phyloP scores from a whole-genome alignment of 148 eudicot species.

The Dianthus caryophyllus region DNA sequence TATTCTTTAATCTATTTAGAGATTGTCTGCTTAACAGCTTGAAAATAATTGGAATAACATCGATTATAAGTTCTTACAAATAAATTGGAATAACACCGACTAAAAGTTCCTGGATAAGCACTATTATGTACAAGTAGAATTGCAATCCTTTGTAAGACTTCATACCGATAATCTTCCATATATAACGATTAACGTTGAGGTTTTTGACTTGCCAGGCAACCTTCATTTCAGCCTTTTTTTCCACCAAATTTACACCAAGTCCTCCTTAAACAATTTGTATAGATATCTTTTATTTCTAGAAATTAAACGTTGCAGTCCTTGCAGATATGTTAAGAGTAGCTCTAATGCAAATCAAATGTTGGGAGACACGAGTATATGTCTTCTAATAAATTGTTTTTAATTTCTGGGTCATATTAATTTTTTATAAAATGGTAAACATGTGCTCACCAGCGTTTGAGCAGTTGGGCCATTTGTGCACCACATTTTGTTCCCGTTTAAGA shows the following conservation, averaged over 20 bases:
- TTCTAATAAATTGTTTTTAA: neutral
- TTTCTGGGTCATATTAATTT: neutral
- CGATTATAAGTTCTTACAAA: neutral
- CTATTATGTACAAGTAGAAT: no score
- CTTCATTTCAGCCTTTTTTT: neutral
- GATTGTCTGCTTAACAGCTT: neutral
- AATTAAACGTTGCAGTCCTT: no score
- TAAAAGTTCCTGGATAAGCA: neutral
- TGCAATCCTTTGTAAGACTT: no score
- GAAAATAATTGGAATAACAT: neutral
- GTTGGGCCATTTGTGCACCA: constrained; percentile 99
- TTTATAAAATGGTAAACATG: neutral
- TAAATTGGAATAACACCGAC: neutral
- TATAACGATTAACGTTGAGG: no score
- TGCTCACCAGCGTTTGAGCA: constrained; percentile 83
- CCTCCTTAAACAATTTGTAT: no score
- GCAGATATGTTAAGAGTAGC: no score
- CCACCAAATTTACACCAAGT: neutral
- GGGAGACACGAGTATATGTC: no score
- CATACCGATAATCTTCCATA: no score
- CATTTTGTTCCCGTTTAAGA: constrained; percentile 95
- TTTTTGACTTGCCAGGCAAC: neutral
- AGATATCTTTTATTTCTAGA: no score
- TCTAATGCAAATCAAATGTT: no score
- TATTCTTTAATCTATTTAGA: neutral